Conservation (phyloP, 2,329 filamentous ascomycete species). For the Botrytis medusae region DNA sequence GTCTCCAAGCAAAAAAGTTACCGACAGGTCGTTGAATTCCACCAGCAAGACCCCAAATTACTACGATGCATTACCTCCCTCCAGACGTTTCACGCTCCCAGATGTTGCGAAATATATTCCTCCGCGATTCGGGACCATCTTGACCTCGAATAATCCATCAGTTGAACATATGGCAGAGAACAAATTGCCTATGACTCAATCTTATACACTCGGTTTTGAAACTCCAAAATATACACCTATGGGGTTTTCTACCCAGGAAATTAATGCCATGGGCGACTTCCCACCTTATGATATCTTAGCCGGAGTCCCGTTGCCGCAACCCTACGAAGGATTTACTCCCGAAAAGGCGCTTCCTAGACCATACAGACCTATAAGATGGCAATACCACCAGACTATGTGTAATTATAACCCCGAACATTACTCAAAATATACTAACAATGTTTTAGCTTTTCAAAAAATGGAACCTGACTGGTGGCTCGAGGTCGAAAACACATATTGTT, state of each 20-base stretch:
- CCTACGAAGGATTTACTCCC: slow-evolving; percentile 66
- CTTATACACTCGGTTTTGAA: slow-evolving; percentile 34
- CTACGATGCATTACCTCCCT: slow-evolving; percentile 34
- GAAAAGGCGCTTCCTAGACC: slow-evolving; percentile 67
- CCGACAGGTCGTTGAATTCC: slow-evolving; percentile 18
- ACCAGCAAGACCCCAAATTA: slow-evolving; percentile 6
- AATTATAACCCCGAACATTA: slow-evolving; percentile 41
- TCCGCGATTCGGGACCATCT: slow-evolving; percentile 26
- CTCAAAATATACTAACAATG: neutral
- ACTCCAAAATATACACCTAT: slow-evolving; percentile 57
- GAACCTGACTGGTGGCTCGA: slow-evolving; percentile 90
- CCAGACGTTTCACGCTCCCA: slow-evolving; percentile 33
- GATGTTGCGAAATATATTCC: slow-evolving; percentile 32
- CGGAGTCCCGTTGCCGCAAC: slow-evolving; percentile 68
- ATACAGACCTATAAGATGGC: slow-evolving; percentile 80
- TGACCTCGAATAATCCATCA: slow-evolving; percentile 28
- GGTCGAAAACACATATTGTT: slow-evolving; percentile 69
- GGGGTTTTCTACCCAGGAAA: slow-evolving; percentile 68
- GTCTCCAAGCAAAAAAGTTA: slow-evolving; percentile 30
- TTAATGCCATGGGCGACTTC: slow-evolving; percentile 71
- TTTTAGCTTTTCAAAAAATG: slow-evolving; percentile 69
- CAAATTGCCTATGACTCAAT: slow-evolving; percentile 30
- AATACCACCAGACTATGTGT: slow-evolving; percentile 92
- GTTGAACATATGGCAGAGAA: slow-evolving; percentile 29
- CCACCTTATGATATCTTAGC: slow-evolving; percentile 75